phyloP scores from a whole-genome alignment of 805 yeast species.

The Yarrowia deformans region DNA sequence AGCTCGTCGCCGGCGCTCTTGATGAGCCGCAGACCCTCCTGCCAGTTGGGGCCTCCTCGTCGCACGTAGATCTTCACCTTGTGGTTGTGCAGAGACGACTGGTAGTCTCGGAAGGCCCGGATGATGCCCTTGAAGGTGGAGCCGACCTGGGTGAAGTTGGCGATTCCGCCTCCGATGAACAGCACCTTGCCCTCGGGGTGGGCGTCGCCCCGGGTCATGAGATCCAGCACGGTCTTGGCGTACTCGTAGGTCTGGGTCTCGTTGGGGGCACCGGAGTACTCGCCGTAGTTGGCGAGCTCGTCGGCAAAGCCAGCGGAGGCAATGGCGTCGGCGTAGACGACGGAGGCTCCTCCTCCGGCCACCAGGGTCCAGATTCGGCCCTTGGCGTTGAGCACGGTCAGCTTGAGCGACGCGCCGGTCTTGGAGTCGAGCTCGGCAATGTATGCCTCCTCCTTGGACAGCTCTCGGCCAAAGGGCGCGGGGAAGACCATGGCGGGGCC shows the following conservation, averaged over 20 bases:
- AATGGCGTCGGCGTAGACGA: constrained; percentile 58
- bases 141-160: constrained; percentile 59
- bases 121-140: constrained; percentile 59
- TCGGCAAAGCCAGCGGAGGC: constrained; percentile 57
- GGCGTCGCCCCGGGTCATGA: constrained; percentile 54
- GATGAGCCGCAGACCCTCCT: constrained; percentile 57
- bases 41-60: constrained; percentile 60
- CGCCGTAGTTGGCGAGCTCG: constrained; percentile 58
- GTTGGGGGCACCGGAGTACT: constrained; percentile 59
- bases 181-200: constrained; percentile 54
- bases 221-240: constrained; percentile 57
- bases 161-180: constrained; percentile 58
- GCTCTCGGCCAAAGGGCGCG: constrained; percentile 58
- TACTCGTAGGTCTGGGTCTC: constrained; percentile 58
- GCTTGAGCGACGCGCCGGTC: constrained; percentile 58
- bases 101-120: constrained; percentile 56
- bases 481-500: constrained; percentile 60
- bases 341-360: constrained; percentile 60
- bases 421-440: constrained; percentile 58
- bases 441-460: constrained; percentile 56
- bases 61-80: constrained; percentile 55
- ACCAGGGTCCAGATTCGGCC: constrained; percentile 59
- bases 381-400: constrained; percentile 54
- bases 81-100: constrained; percentile 51
- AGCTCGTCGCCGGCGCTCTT: constrained; percentile 56